A percentile compares a stretch with the other conserved stretches of the same genome.
Evolutionary conservation across 352 stramenopile species (phyloP).

Genomic region (Phytophthora syringae): DNA sequence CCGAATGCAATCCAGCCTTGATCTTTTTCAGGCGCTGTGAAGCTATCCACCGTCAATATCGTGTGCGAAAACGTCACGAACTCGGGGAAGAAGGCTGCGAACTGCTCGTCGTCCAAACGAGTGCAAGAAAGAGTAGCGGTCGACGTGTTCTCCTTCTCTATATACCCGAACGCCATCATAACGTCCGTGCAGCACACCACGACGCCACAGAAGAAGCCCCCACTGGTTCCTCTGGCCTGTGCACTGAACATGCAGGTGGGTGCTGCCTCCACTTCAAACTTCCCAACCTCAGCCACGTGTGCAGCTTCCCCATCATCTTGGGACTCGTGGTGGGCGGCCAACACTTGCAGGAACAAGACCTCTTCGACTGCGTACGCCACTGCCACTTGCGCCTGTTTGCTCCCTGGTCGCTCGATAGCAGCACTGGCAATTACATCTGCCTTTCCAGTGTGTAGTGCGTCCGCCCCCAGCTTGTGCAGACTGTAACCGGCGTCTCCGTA

Average conservation of each 20-base stretch:
- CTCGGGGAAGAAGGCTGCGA: slow-evolving; percentile 74
- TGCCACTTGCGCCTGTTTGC: slow-evolving; percentile 38
- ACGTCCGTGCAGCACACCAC: slow-evolving; percentile 65
- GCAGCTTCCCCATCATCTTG: slow-evolving; percentile 12
- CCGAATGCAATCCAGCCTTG: slow-evolving; percentile 64
- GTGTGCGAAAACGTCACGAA: slow-evolving; percentile 63
- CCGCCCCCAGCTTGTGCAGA: slow-evolving; percentile 45
- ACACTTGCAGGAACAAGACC: slow-evolving; percentile 42
- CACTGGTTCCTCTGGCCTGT: slow-evolving; percentile 34
- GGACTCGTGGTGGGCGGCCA: slow-evolving; percentile 11
- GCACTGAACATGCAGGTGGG: slow-evolving; percentile 61
- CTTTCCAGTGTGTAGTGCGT: slow-evolving; percentile 25
- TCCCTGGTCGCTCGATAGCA: slow-evolving; percentile 46
- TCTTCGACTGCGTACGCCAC: slow-evolving; percentile 59
- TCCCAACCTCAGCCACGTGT: slow-evolving; percentile 21
- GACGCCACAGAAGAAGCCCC: slow-evolving; percentile 59
- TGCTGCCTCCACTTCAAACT: slow-evolving; percentile 66
- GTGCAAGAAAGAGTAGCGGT: slow-evolving; percentile 33
- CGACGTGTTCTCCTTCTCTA: slow-evolving; percentile 32
- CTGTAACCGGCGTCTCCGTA: slow-evolving; percentile 46
- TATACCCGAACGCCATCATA: slow-evolving; percentile 69
- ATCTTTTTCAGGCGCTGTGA: slow-evolving; percentile 29
- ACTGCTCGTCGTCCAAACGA: slow-evolving; percentile 66
- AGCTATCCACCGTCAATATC: slow-evolving; percentile 57
- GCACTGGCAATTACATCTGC: slow-evolving; percentile 56